These are phyloP conservation scores for Sugiyamaella grinbergsii DNA, from an alignment of 1,139 yeast species.

Conservation along the genomic window DNA sequence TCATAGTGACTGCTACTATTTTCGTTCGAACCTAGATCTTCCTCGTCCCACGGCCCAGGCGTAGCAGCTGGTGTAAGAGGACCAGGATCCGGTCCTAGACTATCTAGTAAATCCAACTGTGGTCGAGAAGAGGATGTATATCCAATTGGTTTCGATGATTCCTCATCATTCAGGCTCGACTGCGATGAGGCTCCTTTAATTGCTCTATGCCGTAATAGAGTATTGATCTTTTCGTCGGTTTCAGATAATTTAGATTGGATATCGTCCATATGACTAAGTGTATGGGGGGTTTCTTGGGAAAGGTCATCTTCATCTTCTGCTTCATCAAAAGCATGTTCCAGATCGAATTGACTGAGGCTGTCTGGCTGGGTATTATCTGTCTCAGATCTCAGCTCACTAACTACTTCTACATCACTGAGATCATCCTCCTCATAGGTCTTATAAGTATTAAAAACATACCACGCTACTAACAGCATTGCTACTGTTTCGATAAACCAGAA, in stretches of 20 bases:
- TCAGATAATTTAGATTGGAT: not conserved
- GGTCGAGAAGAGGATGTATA: constrained; percentile 12
- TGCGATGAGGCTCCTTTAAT: not conserved
- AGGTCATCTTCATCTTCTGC: not conserved
- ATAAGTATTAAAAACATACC: constrained; percentile 18
- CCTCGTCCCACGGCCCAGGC: constrained; percentile 19
- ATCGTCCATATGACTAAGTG: not conserved
- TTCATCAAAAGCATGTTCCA: not conserved
- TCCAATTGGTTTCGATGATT: constrained; percentile 1
- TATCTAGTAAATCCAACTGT: constrained; percentile 19
- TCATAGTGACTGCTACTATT: constrained; percentile 6
- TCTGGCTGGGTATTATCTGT: too few species aligned
- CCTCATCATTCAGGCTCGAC: constrained; percentile 4
- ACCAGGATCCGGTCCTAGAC: constrained; percentile 27
- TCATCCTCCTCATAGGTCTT: constrained; percentile 11
- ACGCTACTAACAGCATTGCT: constrained; percentile 31
- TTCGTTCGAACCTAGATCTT: not conserved
- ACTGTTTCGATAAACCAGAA: constrained; percentile 51
- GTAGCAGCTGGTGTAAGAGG: constrained; percentile 24
- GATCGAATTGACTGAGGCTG: not conserved
- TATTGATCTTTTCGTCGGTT: constrained; percentile 1
- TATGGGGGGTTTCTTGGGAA: not conserved
- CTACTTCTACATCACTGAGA: not conserved
- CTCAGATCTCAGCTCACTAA: too few species aligned
- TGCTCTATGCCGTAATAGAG: constrained; percentile 4